These are phyloP conservation scores for Pelargonium australe DNA, from an alignment of 441 rosid genomes.

Conservation along the genomic window DNA sequence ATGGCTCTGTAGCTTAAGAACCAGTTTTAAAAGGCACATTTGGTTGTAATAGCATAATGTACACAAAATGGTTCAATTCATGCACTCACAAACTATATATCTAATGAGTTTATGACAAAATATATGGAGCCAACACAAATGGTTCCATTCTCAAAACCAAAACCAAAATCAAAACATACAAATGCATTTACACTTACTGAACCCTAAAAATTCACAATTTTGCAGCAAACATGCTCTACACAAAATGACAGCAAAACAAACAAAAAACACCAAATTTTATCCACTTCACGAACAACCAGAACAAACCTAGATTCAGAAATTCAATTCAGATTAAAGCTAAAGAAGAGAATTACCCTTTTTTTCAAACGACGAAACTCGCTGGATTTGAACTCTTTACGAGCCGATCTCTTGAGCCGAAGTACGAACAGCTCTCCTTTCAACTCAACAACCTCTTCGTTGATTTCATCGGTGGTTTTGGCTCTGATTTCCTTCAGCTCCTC, in stretches of 20 bases:
- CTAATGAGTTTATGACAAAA: neutral
- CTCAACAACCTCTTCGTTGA: slow-evolving; percentile 77
- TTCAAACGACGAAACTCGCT: slow-evolving; percentile 86
- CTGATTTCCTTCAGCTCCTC: slow-evolving; percentile 76
- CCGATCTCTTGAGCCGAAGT: slow-evolving; percentile 79
- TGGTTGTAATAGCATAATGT: neutral
- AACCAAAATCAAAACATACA: no score
- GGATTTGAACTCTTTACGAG: slow-evolving; percentile 79
- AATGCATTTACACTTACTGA: no score
- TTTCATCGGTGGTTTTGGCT: slow-evolving; percentile 55
- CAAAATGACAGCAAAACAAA: neutral
- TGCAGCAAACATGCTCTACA: no score
- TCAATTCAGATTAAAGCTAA: neutral
- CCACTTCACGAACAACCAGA: neutral
- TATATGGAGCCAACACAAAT: neutral
- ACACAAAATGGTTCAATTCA: neutral
- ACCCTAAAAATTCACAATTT: no score
- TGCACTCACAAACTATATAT: neutral
- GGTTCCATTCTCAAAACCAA: no score
- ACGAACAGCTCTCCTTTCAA: slow-evolving; percentile 88
- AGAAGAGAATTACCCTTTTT: slow-evolving; percentile 49
- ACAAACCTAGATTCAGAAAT: neutral
- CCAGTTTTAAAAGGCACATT: neutral
- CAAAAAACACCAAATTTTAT: neutral
- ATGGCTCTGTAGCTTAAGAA: no score